Evolutionary conservation across 352 stramenopile species (phyloP).

Genomic region (Globisporangium yorkense): DNA sequence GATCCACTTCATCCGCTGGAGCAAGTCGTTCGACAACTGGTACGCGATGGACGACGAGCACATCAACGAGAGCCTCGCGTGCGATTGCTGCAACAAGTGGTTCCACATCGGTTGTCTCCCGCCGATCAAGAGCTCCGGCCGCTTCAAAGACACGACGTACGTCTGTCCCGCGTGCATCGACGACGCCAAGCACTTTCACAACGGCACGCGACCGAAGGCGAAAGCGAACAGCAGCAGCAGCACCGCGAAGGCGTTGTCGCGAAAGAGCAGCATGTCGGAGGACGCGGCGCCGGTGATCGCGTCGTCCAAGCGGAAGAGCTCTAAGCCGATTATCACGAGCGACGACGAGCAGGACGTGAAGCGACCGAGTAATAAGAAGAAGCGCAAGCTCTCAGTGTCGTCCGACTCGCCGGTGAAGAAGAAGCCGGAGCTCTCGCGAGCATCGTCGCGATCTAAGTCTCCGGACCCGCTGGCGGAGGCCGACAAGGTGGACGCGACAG

Average conservation of each 20-base stretch:
- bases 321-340: slow-evolving; percentile 24
- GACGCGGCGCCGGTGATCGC: slow-evolving; percentile 2
- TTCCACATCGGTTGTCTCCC: slow-evolving; percentile 85
- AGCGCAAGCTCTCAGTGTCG: slow-evolving; percentile 35
- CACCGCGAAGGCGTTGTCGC: background rate
- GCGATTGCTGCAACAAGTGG: slow-evolving; percentile 86
- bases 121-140: slow-evolving; percentile 77
- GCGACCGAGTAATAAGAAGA: slow-evolving; percentile 20
- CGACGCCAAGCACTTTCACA: slow-evolving; percentile 68
- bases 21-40: slow-evolving; percentile 86
- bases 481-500: background rate
- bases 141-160: slow-evolving; percentile 85
- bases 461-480: background rate
- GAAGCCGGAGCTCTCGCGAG: slow-evolving; percentile 14
- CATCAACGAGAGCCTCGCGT: slow-evolving; percentile 86
- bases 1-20: slow-evolving; percentile 85
- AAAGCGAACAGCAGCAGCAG: slow-evolving; percentile 26
- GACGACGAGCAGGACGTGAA: slow-evolving; percentile 24
- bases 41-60: slow-evolving; percentile 87
- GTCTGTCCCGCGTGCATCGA: slow-evolving; percentile 78
- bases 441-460: slow-evolving; percentile 10
- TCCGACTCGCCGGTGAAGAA: slow-evolving; percentile 17
- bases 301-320: slow-evolving; percentile 21
- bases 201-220: slow-evolving; percentile 43
- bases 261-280: slow-evolving; percentile 19